phyloP scores from a whole-genome alignment of 257 asterid genomes.

The Ballota nigra region DNA sequence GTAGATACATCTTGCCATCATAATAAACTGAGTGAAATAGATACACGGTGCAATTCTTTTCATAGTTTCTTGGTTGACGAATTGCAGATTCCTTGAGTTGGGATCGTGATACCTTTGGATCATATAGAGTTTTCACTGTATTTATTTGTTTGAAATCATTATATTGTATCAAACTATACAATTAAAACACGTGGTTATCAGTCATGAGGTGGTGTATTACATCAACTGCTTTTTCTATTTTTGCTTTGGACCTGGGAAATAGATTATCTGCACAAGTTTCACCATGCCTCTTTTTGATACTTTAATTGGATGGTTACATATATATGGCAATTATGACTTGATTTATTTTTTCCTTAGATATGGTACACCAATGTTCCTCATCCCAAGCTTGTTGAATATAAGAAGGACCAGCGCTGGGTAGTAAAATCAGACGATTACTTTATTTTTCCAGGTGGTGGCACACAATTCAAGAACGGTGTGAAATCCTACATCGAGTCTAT shows the following conservation, averaged over 20 bases:
- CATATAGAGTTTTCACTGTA: not conserved
- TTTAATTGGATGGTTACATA: not conserved
- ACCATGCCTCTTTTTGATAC: slow-evolving; percentile 8
- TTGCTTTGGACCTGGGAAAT: slow-evolving; percentile 6
- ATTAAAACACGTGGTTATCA: not conserved
- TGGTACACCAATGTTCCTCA: slow-evolving; percentile 96
- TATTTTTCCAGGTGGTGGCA: slow-evolving; percentile 94
- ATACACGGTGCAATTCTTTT: not conserved
- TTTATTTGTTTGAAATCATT: not conserved
- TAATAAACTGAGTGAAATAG: too few relatives aligned
- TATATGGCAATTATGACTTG: slow-evolving; percentile 6
- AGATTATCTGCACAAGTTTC: not conserved
- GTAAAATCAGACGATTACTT: slow-evolving; percentile 67
- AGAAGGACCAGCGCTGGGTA: slow-evolving; percentile 92
- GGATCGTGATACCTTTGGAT: not conserved
- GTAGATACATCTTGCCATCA: too few relatives aligned
- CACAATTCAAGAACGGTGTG: slow-evolving; percentile 87
- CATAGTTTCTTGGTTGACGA: slow-evolving; percentile 9
- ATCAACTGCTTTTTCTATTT: not conserved
- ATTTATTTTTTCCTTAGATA: slow-evolving; percentile 47
- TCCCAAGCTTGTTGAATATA: slow-evolving; percentile 95
- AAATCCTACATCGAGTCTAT: slow-evolving; percentile 55
- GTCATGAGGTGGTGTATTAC: not conserved
- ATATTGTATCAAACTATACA: not conserved
- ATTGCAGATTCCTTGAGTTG: slow-evolving; percentile 16